Evolutionary conservation across 805 yeast genomes (phyloP).

Genomic region (Candida sakaeoensis): DNA sequence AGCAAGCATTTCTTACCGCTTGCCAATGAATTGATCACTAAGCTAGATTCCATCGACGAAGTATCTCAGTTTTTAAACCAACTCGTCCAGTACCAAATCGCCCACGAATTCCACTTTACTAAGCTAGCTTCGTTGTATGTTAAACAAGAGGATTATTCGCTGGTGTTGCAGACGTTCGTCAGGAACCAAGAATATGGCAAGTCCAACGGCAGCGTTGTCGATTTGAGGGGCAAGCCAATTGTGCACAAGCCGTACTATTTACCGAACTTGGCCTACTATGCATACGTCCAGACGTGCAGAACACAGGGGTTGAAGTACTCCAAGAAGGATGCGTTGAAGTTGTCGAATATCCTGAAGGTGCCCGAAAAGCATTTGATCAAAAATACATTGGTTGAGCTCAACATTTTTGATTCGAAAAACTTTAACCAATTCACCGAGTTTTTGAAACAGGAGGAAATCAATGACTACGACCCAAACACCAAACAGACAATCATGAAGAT

Average conservation of each 20-base stretch:
- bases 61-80: slow-evolving; percentile 6
- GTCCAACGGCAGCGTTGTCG: not conserved
- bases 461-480: slow-evolving; percentile 33
- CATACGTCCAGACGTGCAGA: slow-evolving; percentile 29
- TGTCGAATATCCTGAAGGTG: not conserved
- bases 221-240: not conserved
- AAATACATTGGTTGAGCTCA: not conserved
- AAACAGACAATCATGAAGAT: slow-evolving; percentile 19
- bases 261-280: slow-evolving; percentile 28
- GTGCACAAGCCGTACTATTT: slow-evolving; percentile 9
- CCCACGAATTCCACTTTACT: slow-evolving; percentile 30
- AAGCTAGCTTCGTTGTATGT: slow-evolving; percentile 18
- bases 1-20: slow-evolving; percentile 28
- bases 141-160: slow-evolving; percentile 17
- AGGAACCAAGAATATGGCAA: not conserved
- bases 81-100: slow-evolving; percentile 27
- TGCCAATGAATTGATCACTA: slow-evolving; percentile 15
- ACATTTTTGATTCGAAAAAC: slow-evolving; percentile 6
- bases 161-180: slow-evolving; percentile 17
- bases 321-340: not conserved
- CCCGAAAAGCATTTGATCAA: not conserved
- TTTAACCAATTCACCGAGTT: slow-evolving; percentile 8
- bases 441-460: not conserved
- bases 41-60: slow-evolving; percentile 23
- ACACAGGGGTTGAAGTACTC: slow-evolving; percentile 15